Percentiles rank a stretch among this genome's conserved stretches.
Conservation (phyloP, 2,329 filamentous ascomycete genomes). For the Neoscytalidium dimidiatum region DNA sequence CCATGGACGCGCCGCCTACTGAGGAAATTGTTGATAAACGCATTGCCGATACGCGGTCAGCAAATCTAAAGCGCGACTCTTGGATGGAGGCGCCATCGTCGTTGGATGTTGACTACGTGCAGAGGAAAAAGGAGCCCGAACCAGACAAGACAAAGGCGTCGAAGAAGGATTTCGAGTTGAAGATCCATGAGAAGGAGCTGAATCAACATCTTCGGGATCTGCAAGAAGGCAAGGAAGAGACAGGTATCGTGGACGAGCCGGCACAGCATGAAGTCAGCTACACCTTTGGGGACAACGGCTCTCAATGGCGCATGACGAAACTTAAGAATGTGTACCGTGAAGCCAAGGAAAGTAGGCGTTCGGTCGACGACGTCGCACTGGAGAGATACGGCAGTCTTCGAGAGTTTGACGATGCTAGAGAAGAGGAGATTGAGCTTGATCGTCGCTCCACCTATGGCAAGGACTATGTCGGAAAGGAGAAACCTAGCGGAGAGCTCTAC, state of each 20-base stretch:
- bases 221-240: slow-evolving; percentile 44
- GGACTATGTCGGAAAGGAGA: slow-evolving; percentile 81
- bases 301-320: slow-evolving; percentile 96
- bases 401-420: slow-evolving; percentile 88
- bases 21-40: slow-evolving; percentile 48
- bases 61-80: slow-evolving; percentile 68
- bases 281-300: slow-evolving; percentile 84
- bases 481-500: slow-evolving; percentile 84
- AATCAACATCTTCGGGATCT: slow-evolving; percentile 69
- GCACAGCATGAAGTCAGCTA: slow-evolving; percentile 70
- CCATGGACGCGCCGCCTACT: slow-evolving; percentile 40
- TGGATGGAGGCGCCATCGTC: slow-evolving; percentile 94
- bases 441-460: slow-evolving; percentile 79
- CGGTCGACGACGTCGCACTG: slow-evolving; percentile 78
- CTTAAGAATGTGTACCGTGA: slow-evolving; percentile 81
- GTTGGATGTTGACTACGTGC: slow-evolving; percentile 80
- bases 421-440: slow-evolving; percentile 90
- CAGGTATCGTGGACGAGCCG: slow-evolving; percentile 50
- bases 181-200: slow-evolving; percentile 78
- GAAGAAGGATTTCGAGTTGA: slow-evolving; percentile 63
- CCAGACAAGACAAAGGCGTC: slow-evolving; percentile 48
- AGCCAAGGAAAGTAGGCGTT: slow-evolving; percentile 70
- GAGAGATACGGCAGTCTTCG: slow-evolving; percentile 79
- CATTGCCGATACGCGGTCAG: slow-evolving; percentile 37
- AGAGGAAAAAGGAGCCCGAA: slow-evolving; percentile 55